phyloP scores from a whole-genome alignment of 2,329 filamentous ascomycete genomes.

The Monilinia laxa region DNA sequence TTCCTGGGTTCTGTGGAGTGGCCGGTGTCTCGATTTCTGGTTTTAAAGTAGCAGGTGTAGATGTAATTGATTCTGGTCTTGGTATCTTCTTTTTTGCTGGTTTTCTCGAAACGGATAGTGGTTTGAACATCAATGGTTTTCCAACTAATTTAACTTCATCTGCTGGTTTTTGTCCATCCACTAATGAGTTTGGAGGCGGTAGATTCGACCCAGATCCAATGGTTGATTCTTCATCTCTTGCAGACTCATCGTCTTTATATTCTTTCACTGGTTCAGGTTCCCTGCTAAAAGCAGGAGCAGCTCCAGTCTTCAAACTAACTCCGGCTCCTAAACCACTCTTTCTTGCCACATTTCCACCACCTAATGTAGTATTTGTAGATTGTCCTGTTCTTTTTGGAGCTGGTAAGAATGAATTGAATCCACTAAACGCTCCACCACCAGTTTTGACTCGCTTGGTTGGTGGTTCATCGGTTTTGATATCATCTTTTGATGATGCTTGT shows the following conservation, averaged over 20 bases:
- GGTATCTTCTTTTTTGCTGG: constrained; percentile 62
- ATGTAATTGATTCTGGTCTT: constrained; percentile 29
- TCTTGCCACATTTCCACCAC: constrained; percentile 32
- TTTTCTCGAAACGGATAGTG: constrained; percentile 78
- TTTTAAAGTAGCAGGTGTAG: constrained; percentile 30
- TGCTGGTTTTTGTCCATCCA: constrained; percentile 55
- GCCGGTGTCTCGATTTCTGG: constrained; percentile 30
- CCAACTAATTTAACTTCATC: constrained; percentile 68
- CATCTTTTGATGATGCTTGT: constrained; percentile 45
- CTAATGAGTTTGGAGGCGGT: constrained; percentile 51
- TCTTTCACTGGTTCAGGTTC: constrained; percentile 43
- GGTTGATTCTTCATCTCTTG: constrained; percentile 33
- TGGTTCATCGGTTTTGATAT: constrained; percentile 49
- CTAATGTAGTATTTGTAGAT: constrained; percentile 45
- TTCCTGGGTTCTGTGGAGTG: constrained; percentile 21
- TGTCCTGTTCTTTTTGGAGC: constrained; percentile 65
- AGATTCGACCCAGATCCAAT: constrained; percentile 40
- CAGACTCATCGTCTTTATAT: constrained; percentile 28
- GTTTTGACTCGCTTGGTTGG: constrained; percentile 71
- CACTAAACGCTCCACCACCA: constrained; percentile 65
- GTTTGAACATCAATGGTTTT: constrained; percentile 84
- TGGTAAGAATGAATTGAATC: constrained; percentile 84
- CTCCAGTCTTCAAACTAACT: constrained; percentile 78
- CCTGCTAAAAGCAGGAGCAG: constrained; percentile 77
- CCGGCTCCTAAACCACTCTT: constrained; percentile 48